Conservation (phyloP, 2,329 filamentous ascomycete genomes). For the Colletotrichum tofieldiae region DNA sequence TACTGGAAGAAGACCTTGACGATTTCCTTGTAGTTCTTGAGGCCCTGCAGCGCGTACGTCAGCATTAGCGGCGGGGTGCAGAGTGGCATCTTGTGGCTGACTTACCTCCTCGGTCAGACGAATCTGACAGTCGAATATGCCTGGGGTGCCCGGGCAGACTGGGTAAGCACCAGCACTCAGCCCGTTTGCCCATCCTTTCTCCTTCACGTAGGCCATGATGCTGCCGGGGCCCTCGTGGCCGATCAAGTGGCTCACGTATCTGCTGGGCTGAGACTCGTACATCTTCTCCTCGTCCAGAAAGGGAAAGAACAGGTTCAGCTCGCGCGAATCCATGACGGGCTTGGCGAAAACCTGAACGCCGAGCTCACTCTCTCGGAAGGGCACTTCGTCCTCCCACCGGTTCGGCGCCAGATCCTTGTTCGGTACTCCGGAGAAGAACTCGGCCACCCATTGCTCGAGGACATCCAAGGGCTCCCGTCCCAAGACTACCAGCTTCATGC, state of each 20-base stretch:
- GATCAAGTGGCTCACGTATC: slow-evolving; percentile 90
- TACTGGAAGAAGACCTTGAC: slow-evolving; percentile 92
- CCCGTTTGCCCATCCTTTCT: slow-evolving; percentile 90
- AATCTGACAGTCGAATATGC: slow-evolving; percentile 85
- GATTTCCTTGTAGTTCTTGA: slow-evolving; percentile 87
- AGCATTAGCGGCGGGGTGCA: slow-evolving; percentile 8
- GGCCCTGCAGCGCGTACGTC: slow-evolving; percentile 60
- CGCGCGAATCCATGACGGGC: slow-evolving; percentile 89
- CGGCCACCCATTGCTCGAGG: slow-evolving; percentile 85
- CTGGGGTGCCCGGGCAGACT: slow-evolving; percentile 83
- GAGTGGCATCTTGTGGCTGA: slow-evolving; percentile 1
- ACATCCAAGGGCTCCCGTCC: slow-evolving; percentile 87
- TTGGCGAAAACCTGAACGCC: slow-evolving; percentile 86
- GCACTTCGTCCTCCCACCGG: slow-evolving; percentile 67
- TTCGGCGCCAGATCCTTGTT: slow-evolving; percentile 84
- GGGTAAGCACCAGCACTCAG: slow-evolving; percentile 83
- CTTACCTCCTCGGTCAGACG: slow-evolving; percentile 85
- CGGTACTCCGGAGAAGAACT: slow-evolving; percentile 84
- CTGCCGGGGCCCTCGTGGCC: slow-evolving; percentile 95
- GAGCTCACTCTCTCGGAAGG: slow-evolving; percentile 65
- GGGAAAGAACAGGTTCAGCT: slow-evolving; percentile 85
- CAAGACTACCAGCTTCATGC: slow-evolving; percentile 92
- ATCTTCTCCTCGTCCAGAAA: slow-evolving; percentile 87
- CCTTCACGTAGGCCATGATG: slow-evolving; percentile 90
- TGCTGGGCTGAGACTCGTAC: slow-evolving; percentile 85